These are phyloP conservation scores for Debaryomyces hansenii DNA, from an alignment of 805 yeast species.

Conservation along the genomic window DNA sequence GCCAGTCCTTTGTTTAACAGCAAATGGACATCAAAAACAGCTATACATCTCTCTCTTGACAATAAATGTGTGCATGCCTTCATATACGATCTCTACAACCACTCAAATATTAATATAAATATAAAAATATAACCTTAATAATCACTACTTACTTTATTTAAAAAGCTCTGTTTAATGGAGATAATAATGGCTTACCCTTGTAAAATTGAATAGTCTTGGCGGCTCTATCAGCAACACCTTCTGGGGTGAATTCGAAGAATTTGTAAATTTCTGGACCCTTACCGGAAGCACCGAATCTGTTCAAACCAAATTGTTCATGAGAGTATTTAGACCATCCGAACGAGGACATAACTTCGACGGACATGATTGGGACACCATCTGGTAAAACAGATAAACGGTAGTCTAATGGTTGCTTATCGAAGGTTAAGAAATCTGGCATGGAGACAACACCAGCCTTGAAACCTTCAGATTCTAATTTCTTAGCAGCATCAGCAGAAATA, in stretches of 20 bases:
- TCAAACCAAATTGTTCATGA: conserved; percentile 94
- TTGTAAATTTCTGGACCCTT: conserved; percentile 81
- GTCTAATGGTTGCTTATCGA: conserved; percentile 77
- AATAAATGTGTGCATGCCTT: too few relatives aligned
- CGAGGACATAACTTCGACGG: conserved; percentile 91
- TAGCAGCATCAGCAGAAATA: conserved; percentile 78
- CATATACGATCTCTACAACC: too few relatives aligned
- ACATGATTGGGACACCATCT: conserved; percentile 88
- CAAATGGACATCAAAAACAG: too few relatives aligned
- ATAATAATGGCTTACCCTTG: conserved; percentile 68
- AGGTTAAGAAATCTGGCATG: conserved; percentile 88
- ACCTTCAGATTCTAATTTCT: conserved; percentile 65
- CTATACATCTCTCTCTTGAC: too few relatives aligned
- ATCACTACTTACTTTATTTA: conserved; percentile 23
- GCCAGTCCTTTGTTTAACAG: too few relatives aligned
- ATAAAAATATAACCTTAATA: too few relatives aligned
- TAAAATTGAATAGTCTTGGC: conserved; percentile 75
- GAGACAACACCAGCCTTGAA: conserved; percentile 82
- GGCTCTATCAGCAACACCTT: conserved; percentile 88
- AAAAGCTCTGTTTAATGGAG: conserved; percentile 83
- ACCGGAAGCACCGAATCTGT: conserved; percentile 97
- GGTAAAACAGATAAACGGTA: conserved; percentile 89
- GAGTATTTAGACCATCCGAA: conserved; percentile 93
- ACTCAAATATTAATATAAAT: too few relatives aligned
- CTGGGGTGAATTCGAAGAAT: conserved; percentile 86